Conservation (phyloP, 176 grass and related monocot species). For the Musa schizocarpa region DNA sequence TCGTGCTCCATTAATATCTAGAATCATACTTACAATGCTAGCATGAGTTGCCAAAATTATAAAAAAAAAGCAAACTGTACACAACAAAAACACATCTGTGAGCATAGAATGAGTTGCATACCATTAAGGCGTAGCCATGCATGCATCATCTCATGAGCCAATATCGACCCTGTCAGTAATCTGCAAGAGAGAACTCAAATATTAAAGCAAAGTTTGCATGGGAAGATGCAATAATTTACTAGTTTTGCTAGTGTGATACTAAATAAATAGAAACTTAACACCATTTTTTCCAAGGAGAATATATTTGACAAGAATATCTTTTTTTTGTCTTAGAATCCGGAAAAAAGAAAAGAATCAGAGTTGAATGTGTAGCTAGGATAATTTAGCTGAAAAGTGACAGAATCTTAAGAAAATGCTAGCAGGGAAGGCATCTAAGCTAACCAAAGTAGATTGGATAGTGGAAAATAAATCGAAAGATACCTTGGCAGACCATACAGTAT, state of each 20-base stretch:
- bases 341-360: background rate
- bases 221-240: background rate
- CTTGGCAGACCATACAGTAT: slow-evolving; percentile 75
- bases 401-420: background rate
- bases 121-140: slow-evolving; percentile 10
- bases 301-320: background rate
- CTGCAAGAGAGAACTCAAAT: background rate
- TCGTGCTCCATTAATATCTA: background rate
- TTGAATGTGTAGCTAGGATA: background rate
- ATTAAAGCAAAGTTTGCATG: background rate
- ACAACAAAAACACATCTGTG: background rate
- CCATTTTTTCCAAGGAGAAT: background rate
- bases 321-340: background rate
- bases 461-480: slow-evolving; percentile 24
- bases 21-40: background rate
- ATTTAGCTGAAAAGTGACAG: background rate
- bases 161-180: background rate
- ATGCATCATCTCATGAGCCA: slow-evolving; percentile 13
- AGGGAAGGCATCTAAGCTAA: background rate
- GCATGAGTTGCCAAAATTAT: background rate
- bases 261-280: background rate
- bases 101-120: background rate
- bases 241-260: background rate
- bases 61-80: background rate
- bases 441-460: background rate